Evolutionary conservation across 1,284 basidiomycete species (phyloP).

Genomic region (Pholiota adiposa): DNA sequence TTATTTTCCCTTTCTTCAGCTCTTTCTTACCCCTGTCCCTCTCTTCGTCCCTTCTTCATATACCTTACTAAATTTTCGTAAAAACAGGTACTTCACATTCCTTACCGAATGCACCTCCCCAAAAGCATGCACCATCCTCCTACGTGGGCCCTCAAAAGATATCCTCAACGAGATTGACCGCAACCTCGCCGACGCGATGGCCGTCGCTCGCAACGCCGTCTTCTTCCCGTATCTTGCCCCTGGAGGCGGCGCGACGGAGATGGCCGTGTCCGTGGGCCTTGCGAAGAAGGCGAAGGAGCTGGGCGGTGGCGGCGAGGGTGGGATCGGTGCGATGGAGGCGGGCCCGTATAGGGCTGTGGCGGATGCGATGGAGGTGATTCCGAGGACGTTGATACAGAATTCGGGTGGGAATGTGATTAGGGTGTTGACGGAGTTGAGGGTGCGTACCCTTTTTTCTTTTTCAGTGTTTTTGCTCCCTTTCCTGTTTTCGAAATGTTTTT

Average conservation of each 20-base stretch:
- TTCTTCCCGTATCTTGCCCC: conserved; percentile 94
- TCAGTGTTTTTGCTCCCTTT: conserved; percentile 1
- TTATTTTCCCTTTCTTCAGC: conserved; percentile 3
- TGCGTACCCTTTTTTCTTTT: conserved; percentile 29
- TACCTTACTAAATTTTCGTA: not conserved
- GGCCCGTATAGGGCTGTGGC: conserved; percentile 76
- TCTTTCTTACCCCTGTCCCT: not conserved
- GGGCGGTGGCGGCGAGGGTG: not conserved
- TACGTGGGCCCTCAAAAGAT: conserved; percentile 98
- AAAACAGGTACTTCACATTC: conserved; percentile 96
- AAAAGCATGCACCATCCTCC: conserved; percentile 97
- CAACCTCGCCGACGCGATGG: conserved; percentile 98
- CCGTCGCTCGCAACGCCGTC: conserved; percentile 94
- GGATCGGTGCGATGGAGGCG: conserved; percentile 40
- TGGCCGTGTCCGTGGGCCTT: conserved; percentile 93
- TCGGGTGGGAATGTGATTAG: conserved; percentile 95
- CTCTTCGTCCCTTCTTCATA: not conserved
- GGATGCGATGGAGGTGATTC: conserved; percentile 98
- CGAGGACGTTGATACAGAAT: conserved; percentile 94
- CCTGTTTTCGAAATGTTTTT: too few relatives aligned
- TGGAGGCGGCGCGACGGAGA: conserved; percentile 97
- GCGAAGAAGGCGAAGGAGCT: conserved; percentile 78
- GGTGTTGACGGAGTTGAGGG: conserved; percentile 88
- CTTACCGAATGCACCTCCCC: conserved; percentile 91
- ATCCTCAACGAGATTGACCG: conserved; percentile 98